Percentiles rank a stretch among this genome's conserved stretches.
phyloP scores from a whole-genome alignment of 768 basidiomycete species.

The Hericium alpestre region DNA sequence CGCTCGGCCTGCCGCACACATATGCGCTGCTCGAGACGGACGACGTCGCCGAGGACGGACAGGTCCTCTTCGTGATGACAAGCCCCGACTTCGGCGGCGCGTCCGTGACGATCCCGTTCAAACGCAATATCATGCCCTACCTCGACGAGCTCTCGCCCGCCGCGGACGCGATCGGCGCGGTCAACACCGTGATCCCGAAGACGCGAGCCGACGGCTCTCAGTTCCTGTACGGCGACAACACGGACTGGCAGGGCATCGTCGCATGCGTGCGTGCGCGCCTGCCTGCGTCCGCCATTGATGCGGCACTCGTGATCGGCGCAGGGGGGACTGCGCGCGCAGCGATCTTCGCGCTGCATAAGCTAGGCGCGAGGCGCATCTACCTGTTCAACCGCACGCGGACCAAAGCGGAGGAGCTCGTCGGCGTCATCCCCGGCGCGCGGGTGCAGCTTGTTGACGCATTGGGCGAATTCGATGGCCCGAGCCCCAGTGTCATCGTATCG shows the following conservation, averaged over 20 bases:
- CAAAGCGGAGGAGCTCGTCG: conserved; percentile 62
- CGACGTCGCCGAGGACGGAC: conserved; percentile 42
- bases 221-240: conserved; percentile 84
- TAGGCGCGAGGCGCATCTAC: conserved; percentile 65
- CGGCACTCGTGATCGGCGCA: conserved; percentile 83
- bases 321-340: conserved; percentile 94
- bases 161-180: conserved; percentile 82
- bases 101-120: conserved; percentile 93
- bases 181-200: conserved; percentile 79
- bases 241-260: conserved; percentile 87
- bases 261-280: conserved; percentile 39
- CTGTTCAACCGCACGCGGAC: conserved; percentile 75
- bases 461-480: conserved; percentile 33
- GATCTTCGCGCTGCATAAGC: conserved; percentile 71
- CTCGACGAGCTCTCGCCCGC: conserved; percentile 73
- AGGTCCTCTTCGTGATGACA: conserved; percentile 48
- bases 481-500: conserved; percentile 72
- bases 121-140: conserved; percentile 78
- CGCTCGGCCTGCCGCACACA: conserved; percentile 73
- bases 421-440: conserved; percentile 53
- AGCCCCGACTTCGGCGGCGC: conserved; percentile 83
- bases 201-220: conserved; percentile 29
- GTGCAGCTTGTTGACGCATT: conserved; percentile 54
- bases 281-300: conserved; percentile 28
- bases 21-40: conserved; percentile 75